Percentiles rank a stretch among this genome's conserved stretches.
phyloP scores from a whole-genome alignment of 164 flowering plant genomes.

The Tetracentron sinense region DNA sequence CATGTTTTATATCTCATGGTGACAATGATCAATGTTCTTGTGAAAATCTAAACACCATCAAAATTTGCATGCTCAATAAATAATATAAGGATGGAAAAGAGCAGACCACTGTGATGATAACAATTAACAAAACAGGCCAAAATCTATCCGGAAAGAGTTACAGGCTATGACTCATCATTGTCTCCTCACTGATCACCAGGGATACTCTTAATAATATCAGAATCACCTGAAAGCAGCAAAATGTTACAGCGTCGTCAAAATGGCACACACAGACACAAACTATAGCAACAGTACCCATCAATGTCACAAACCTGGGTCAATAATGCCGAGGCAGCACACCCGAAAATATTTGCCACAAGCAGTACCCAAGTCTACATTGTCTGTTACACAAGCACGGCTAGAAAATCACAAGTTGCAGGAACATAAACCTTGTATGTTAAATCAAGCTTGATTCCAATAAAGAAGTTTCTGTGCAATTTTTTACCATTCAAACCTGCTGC shows the following conservation, averaged over 20 bases:
- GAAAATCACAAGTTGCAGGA: neutral
- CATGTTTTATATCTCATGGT: no score
- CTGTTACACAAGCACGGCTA: constrained; percentile 16
- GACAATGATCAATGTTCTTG: no score
- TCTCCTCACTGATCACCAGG: constrained; percentile 33
- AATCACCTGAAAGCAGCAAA: constrained; percentile 32
- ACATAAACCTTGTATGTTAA: no score
- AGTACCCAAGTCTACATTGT: constrained; percentile 53
- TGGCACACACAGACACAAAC: no score
- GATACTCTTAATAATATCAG: constrained; percentile 45
- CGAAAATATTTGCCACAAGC: constrained; percentile 51
- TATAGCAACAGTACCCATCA: no score
- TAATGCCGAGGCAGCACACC: constrained; percentile 52
- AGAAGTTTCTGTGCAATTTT: no score
- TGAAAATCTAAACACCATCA: no score
- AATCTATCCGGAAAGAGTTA: neutral
- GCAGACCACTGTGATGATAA: no score
- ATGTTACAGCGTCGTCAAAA: neutral
- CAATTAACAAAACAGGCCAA: neutral
- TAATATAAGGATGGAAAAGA: no score
- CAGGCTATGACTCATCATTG: neutral
- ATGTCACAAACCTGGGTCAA: constrained; percentile 37
- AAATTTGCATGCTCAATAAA: no score
- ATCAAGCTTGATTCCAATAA: no score
- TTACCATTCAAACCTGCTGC: no score